Evolutionary conservation across 2,329 filamentous ascomycete species (phyloP).

Genomic region (Diaporthe caulivora): DNA sequence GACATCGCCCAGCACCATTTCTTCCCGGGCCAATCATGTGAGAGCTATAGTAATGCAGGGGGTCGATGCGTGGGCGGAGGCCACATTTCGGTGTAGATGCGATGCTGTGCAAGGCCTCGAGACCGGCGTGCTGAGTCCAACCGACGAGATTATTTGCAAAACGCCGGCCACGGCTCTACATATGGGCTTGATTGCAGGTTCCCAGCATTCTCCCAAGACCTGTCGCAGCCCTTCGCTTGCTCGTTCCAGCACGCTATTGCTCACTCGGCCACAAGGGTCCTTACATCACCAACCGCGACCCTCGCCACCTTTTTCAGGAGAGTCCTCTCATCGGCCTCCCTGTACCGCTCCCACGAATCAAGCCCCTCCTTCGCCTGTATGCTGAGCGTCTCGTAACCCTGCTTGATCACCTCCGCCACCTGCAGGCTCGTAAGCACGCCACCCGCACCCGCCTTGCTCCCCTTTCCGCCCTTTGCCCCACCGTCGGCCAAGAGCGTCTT

Average conservation of each 20-base stretch:
- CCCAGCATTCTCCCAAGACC: neutral
- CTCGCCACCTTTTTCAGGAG: constrained; percentile 90
- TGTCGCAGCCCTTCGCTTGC: neutral
- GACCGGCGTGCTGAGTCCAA: neutral
- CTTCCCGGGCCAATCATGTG: constrained; percentile 25
- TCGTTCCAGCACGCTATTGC: neutral
- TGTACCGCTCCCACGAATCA: constrained; percentile 86
- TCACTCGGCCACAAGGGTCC: constrained; percentile 60
- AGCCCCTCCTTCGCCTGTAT: constrained; percentile 90
- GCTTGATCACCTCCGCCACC: constrained; percentile 92
- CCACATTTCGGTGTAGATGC: neutral
- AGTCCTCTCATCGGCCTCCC: constrained; percentile 87
- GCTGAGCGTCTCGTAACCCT: constrained; percentile 94
- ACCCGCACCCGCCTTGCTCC: constrained; percentile 59
- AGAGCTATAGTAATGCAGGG: neutral
- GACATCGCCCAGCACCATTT: constrained; percentile 29
- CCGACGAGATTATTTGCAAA: neutral
- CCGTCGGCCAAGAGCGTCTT: constrained; percentile 80
- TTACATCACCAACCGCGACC: constrained; percentile 75
- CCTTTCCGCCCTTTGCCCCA: constrained; percentile 56
- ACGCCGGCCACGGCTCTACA: neutral
- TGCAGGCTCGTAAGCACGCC: constrained; percentile 84
- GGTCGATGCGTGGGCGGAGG: too few species aligned
- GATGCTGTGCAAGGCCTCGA: neutral
- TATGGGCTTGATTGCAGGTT: neutral